Conservation (phyloP, 192 early-diverging fungal genomes). For the Coemansia sp. region DNA sequence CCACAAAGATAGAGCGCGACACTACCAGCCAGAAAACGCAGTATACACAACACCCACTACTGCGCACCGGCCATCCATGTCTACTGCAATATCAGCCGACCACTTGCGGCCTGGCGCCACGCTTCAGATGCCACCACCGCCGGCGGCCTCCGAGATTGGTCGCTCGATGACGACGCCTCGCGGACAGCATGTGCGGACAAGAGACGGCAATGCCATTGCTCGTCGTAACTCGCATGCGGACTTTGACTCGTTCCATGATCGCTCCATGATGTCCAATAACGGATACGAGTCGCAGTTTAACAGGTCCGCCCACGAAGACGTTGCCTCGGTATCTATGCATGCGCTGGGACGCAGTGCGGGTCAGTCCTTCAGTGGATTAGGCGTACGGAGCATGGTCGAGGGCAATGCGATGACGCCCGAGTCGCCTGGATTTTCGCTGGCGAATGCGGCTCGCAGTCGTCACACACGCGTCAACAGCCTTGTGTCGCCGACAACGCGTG, state of each 20-base stretch:
- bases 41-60: constrained; percentile 31
- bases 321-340: constrained; percentile 21
- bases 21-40: constrained; percentile 15
- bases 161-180: constrained; percentile 10
- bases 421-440: constrained; percentile 22
- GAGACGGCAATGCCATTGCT: constrained; percentile 2
- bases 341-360: constrained; percentile 17
- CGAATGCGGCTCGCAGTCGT: background rate
- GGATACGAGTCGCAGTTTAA: constrained; percentile 38
- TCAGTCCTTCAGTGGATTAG: constrained; percentile 3
- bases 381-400: constrained; percentile 14
- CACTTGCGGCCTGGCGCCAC: background rate
- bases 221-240: constrained; percentile 42
- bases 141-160: constrained; percentile 3
- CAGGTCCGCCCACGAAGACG: constrained; percentile 27
- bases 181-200: background rate
- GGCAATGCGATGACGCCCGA: constrained; percentile 20
- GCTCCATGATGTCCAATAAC: constrained; percentile 27
- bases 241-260: constrained; percentile 33
- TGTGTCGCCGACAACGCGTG: constrained; percentile 38
- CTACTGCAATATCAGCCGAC: constrained; percentile 32
- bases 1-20: constrained; percentile 18
- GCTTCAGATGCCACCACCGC: constrained; percentile 2
- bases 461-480: constrained; percentile 45
- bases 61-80: constrained; percentile 37